Conservation (phyloP, 345 rosid species). For the Iberis pinnata region DNA sequence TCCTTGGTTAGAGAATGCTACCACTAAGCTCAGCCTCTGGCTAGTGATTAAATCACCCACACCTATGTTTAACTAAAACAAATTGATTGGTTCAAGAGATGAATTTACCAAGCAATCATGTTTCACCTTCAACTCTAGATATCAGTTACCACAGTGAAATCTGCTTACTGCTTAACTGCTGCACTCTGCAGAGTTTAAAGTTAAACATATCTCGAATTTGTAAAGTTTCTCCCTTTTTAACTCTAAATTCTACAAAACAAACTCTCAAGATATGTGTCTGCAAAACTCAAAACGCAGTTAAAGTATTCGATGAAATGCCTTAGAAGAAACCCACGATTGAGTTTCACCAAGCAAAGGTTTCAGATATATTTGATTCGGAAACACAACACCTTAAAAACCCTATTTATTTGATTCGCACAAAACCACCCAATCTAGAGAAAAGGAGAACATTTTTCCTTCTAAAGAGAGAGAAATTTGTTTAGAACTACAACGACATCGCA, state of each 20-base stretch:
- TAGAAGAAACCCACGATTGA: not conserved
- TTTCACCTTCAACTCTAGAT: constrained; percentile 49
- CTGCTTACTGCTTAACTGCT: not conserved
- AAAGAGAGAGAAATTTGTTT: constrained; percentile 2
- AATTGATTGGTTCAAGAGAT: not conserved
- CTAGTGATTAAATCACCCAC: too few relatives aligned
- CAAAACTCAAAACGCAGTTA: constrained; percentile 5
- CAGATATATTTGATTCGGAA: too few relatives aligned
- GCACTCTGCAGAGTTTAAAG: not conserved
- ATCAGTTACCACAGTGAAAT: not conserved
- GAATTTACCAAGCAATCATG: not conserved
- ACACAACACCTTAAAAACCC: too few relatives aligned
- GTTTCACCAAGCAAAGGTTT: not conserved
- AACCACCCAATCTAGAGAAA: not conserved
- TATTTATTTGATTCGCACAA: too few relatives aligned
- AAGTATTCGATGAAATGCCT: constrained; percentile 26
- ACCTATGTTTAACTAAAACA: not conserved
- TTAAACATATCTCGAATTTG: not conserved
- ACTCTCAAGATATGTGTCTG: not conserved
- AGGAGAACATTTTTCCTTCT: not conserved
- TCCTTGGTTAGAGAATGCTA: too few relatives aligned
- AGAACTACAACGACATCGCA: not conserved
- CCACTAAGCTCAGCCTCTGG: too few relatives aligned
- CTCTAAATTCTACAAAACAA: not conserved
- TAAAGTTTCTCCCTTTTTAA: not conserved